Evolutionary conservation across 176 grass and related monocot genomes (phyloP), one percentile per base, ranked within the genome.

Genomic region (Saccharum spontaneum): DNA sequence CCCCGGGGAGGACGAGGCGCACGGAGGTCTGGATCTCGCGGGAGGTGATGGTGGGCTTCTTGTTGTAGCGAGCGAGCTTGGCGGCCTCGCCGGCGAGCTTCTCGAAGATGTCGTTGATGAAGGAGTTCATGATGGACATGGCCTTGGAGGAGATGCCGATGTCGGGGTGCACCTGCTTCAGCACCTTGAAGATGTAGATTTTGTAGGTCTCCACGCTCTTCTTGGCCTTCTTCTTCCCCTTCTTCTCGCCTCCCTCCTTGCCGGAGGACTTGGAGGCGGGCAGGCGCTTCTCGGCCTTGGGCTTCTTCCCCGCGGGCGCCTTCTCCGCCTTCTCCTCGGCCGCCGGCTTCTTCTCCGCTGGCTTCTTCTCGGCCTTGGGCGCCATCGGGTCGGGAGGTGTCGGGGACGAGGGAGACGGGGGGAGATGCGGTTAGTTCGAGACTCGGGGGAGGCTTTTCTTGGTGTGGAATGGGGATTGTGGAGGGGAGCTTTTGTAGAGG

Each of bases 161-260:
- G 83, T 94, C 92, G 0, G 92, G 92, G 68, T 94, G 92, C 68
- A 94, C 86, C 86, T 94, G 92, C 79, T 98, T 98, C 0, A 97
- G 87, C 71, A 90, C 92, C 84, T 93, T 97, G 79, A 87, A 98
- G 82, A 95, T 98, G 89, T 98, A 98, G 87, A 93, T 98, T 83
- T 98, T 98, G 87, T 98, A 98, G 0, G 95, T 93, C 84, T 95
- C 92, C 2, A 88, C 79, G 60, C 79, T 83, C 83, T 92, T 91
- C 78, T 86, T 86, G 9, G 83, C 83, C 90, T 88, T 91, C 86
- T 91, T 91, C 67, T 15, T 73, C 5, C 66, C 82, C 36, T 78
- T 88, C 86, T 92, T 89, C 17, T 83, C 78, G 73, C 78, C 79
- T 23, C 86, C 79, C 59, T 92, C 90, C 90, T 92, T 92, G 38